These are phyloP conservation scores for Avena atlantica DNA, from an alignment of 176 grass and related monocot genomes.

Conservation along the genomic window DNA sequence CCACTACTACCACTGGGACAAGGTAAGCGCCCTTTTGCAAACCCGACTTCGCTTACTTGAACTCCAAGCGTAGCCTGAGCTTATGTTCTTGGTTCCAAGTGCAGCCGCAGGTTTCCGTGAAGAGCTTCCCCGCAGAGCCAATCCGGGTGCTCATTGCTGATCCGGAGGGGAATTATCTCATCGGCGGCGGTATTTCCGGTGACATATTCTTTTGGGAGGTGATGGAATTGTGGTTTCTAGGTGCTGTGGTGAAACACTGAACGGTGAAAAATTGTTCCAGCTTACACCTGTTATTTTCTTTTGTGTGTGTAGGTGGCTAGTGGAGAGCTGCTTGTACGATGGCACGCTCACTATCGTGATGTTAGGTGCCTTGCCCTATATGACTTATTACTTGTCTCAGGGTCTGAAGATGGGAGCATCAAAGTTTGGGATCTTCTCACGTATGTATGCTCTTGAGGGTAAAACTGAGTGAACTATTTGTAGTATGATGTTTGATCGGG, in stretches of 20 bases:
- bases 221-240: constrained; percentile 29
- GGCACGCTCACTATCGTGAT: constrained; percentile 79
- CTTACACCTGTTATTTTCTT: neutral
- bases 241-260: constrained; percentile 9
- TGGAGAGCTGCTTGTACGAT: constrained; percentile 84
- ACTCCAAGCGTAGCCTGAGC: neutral
- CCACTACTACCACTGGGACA: constrained; percentile 89
- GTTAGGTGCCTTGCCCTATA: constrained; percentile 82
- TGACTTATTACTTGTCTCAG: constrained; percentile 78
- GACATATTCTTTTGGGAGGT: constrained; percentile 88
- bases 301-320: constrained; percentile 60
- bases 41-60: neutral
- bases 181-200: constrained; percentile 75
- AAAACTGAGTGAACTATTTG: constrained; percentile 25
- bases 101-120: constrained; percentile 79
- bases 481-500: constrained; percentile 16
- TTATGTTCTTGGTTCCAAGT: constrained; percentile 23
- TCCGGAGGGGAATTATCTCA: constrained; percentile 79
- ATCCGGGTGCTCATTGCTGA: constrained; percentile 76
- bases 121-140: constrained; percentile 86
- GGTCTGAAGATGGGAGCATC: constrained; percentile 69
- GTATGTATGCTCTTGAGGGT: constrained; percentile 54
- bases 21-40: constrained; percentile 42
- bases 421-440: constrained; percentile 91
- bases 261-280: neutral